phyloP scores from a whole-genome alignment of 2,329 filamentous ascomycete species.

The Penicillium digitatum region DNA sequence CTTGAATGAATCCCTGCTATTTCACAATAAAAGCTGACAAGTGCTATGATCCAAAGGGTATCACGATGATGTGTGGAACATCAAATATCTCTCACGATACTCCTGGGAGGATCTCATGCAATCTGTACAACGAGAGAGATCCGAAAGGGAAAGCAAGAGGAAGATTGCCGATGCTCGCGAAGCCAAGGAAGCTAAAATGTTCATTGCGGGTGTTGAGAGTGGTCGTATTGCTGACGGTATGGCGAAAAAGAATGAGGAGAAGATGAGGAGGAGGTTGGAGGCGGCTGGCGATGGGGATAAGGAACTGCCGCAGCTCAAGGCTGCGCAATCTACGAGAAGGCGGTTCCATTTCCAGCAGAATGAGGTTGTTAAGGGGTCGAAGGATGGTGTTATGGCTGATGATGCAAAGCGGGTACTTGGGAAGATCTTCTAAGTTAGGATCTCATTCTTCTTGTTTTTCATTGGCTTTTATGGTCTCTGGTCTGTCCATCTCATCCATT shows the following conservation, averaged over 20 bases:
- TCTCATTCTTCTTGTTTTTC: neutral
- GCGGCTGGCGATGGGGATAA: slow-evolving; percentile 16
- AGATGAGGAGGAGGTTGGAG: slow-evolving; percentile 31
- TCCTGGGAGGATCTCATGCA: slow-evolving; percentile 47
- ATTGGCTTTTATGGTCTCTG: neutral
- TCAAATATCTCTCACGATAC: slow-evolving; percentile 45
- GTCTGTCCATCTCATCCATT: neutral
- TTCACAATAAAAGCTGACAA: neutral
- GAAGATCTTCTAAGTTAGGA: slow-evolving; percentile 45
- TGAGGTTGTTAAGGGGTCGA: slow-evolving; percentile 35
- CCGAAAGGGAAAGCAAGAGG: slow-evolving; percentile 40
- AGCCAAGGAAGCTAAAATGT: slow-evolving; percentile 43
- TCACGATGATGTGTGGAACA: slow-evolving; percentile 47
- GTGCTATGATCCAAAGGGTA: slow-evolving; percentile 24
- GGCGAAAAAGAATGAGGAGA: slow-evolving; percentile 43
- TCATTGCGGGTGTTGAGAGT: slow-evolving; percentile 41
- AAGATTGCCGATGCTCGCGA: slow-evolving; percentile 42
- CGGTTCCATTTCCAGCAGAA: slow-evolving; percentile 39
- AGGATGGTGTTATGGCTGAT: slow-evolving; percentile 29
- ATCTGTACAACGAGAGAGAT: slow-evolving; percentile 42
- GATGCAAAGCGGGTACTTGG: slow-evolving; percentile 45
- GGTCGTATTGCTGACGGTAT: slow-evolving; percentile 44
- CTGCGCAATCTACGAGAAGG: slow-evolving; percentile 27
- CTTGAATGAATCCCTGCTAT: neutral
- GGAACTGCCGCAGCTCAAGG: slow-evolving; percentile 10